Conservation (phyloP, 108 stramenopile genomes). For the Pseudonitzschia multistriata region DNA sequence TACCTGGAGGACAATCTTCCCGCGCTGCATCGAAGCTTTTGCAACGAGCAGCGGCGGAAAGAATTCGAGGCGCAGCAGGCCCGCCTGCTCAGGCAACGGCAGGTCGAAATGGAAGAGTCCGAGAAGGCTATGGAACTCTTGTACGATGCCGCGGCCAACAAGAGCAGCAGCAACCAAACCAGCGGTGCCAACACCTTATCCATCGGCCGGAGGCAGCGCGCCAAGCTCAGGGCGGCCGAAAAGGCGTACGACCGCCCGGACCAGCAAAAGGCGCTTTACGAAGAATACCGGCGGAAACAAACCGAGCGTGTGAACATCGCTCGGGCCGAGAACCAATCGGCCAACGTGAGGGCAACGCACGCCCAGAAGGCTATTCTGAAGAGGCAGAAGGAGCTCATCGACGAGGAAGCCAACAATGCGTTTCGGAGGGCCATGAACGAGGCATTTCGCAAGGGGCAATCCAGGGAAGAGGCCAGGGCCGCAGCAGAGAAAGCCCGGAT, state of each 20-base stretch:
- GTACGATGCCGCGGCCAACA: neutral
- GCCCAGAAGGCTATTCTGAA: conserved; percentile 48
- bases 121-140: conserved; percentile 28
- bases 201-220: conserved; percentile 51
- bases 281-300: conserved; percentile 44
- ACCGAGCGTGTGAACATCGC: conserved; percentile 41
- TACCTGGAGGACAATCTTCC: conserved; percentile 43
- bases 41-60: conserved; percentile 41
- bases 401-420: conserved; percentile 54
- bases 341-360: conserved; percentile 30
- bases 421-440: conserved; percentile 59
- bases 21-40: conserved; percentile 43
- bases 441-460: conserved; percentile 56
- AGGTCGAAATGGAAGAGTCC: conserved; percentile 37
- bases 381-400: conserved; percentile 42
- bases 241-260: conserved; percentile 53
- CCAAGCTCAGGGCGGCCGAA: conserved; percentile 56
- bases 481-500: conserved; percentile 46
- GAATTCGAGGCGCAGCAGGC: conserved; percentile 41
- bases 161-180: neutral
- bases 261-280: conserved; percentile 25
- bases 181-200: conserved; percentile 13
- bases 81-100: conserved; percentile 31
- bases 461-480: conserved; percentile 40
- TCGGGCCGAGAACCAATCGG: conserved; percentile 23